A percentile compares a stretch with the other conserved stretches of the same genome.
Conservation (phyloP, 176 grass and related monocot genomes). For the Rhynchospora breviuscula region DNA sequence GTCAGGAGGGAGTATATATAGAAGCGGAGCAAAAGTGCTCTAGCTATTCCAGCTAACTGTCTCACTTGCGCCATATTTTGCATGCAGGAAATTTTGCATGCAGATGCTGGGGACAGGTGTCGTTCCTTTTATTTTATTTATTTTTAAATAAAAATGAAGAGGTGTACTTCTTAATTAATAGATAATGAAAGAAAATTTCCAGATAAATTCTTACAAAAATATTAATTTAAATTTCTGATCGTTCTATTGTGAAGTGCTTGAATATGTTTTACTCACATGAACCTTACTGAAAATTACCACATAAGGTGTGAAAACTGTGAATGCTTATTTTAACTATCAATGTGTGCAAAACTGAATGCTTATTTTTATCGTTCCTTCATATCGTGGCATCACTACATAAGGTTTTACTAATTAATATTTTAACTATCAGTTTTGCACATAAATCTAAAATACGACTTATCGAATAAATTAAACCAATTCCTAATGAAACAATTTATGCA, state of each 20-base stretch:
- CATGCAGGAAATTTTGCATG: conserved; percentile 17
- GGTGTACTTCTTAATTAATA: neutral
- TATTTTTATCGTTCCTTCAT: neutral
- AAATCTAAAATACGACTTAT: too few species aligned
- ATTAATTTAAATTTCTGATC: neutral
- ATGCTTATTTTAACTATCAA: neutral
- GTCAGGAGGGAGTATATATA: neutral
- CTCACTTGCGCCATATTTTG: neutral
- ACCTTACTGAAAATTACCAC: neutral
- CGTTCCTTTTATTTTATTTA: neutral
- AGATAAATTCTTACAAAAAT: neutral
- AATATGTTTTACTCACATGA: neutral
- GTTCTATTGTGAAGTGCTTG: neutral
- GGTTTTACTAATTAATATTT: neutral
- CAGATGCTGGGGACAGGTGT: conserved; percentile 10
- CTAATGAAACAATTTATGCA: too few species aligned
- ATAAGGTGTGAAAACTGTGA: too few species aligned
- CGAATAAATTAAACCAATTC: too few species aligned
- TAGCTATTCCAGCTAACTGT: conserved; percentile 3
- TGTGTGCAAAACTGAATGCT: neutral
- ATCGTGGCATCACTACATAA: neutral
- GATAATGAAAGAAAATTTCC: neutral
- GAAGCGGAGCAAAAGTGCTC: neutral
- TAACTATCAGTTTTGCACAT: too few species aligned
- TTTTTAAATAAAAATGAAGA: neutral